Evolutionary conservation across 257 asterid genomes (phyloP), one percentile per base, ranked within the genome.

Genomic region (Hygrophila difformis): DNA sequence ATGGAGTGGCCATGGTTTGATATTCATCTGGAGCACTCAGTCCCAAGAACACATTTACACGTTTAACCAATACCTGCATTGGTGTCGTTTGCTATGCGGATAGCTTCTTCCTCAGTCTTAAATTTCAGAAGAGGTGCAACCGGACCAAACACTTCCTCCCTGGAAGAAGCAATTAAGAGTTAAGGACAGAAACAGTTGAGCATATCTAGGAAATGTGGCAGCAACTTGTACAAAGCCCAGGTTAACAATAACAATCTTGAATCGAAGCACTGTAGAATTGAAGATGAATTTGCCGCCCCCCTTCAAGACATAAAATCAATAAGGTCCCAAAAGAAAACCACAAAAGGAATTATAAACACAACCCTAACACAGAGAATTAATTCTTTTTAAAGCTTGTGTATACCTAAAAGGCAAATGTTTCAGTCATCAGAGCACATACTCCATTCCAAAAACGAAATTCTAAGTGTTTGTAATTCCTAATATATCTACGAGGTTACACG

Each of bases 61-160:
- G 44, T 44, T 45, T 47, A 51, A 18, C 50, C 39, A 45, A 39
- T 49, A 87, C 95, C 95, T 57, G 96, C 96, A 70, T 66, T 86
- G 26, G 95, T 86, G 71, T 91, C 85, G 48, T 89, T 89, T 58
- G 98, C 94, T 70, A 74, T 60, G 62, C 23, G 69, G 68, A 91
- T 78, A 53, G 94, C 99, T 65, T 86, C 99, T 52, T 86, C 97
- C 64, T 91, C 94, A 0, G 97, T 86, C 61, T 81, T 91, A 64
- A 91, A 91, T 64, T 81, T 87, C 64, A 80, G 58, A 55, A 91
- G 87, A 13, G 99, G 97, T 3, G 95, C 99, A 55, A 91, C 97
- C 43, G 97, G 99, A 34, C 97, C 99, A 66, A 91, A 86, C 58
- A 80, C 83, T 72, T 91, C 99, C 73, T 86, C 93, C 66, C 89